Percentiles rank a stretch among this genome's conserved stretches.
phyloP scores from a whole-genome alignment of 2,329 filamentous ascomycete species.

The Pyrenophora seminiperda region DNA sequence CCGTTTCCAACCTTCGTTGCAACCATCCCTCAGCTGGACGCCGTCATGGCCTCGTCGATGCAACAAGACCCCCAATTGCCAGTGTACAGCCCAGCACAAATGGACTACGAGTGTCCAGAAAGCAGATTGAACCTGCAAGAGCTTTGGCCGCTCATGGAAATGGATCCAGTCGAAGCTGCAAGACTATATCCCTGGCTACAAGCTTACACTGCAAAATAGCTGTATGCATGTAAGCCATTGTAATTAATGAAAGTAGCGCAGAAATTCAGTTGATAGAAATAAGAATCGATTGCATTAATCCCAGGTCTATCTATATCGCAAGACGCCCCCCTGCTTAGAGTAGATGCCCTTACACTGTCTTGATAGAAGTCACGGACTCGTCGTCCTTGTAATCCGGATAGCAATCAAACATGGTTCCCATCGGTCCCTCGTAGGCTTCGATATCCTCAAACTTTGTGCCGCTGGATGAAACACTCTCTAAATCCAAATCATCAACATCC shows the following conservation, averaged over 20 bases:
- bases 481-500: neutral
- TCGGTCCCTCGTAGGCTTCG: slow-evolving; percentile 1
- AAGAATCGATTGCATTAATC: neutral
- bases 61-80: neutral
- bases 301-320: neutral
- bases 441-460: slow-evolving; percentile 13
- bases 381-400: neutral
- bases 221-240: neutral
- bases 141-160: neutral
- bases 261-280: neutral
- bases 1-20: neutral
- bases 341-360: neutral
- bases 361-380: neutral
- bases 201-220: neutral
- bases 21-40: neutral
- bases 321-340: neutral
- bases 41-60: neutral
- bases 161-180: neutral
- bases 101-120: neutral
- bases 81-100: neutral
- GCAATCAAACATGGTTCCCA: neutral
- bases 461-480: neutral
- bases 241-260: neutral
- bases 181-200: neutral
- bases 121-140: slow-evolving; percentile 2